These are phyloP conservation scores for Yarrowia sp. DNA, from an alignment of 805 yeast genomes.

Conservation along the genomic window DNA sequence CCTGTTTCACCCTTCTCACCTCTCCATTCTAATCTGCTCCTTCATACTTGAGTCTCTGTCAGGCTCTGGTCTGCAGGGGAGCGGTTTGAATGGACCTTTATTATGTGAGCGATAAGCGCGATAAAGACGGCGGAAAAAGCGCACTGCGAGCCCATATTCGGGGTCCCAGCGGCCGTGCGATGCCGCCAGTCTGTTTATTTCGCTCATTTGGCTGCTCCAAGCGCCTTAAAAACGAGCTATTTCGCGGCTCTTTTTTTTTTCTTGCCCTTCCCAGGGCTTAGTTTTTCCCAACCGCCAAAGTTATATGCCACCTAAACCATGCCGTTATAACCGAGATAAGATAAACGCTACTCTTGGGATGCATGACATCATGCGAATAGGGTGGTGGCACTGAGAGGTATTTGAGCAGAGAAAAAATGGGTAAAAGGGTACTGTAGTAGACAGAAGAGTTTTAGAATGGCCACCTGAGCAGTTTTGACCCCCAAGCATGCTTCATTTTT, in stretches of 20 bases:
- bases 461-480: too few species aligned
- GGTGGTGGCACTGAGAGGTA: too few species aligned
- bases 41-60: background rate
- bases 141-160: background rate
- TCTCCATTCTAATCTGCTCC: slow-evolving; percentile 26
- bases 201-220: too few species aligned
- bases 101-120: slow-evolving; percentile 2
- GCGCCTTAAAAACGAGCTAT: background rate
- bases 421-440: too few species aligned
- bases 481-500: too few species aligned
- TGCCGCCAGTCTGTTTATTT: background rate
- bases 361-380: slow-evolving; percentile 10
- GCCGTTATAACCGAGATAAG: slow-evolving; percentile 37
- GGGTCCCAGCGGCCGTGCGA: background rate
- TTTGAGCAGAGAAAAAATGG: too few species aligned
- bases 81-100: slow-evolving; percentile 3
- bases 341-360: slow-evolving; percentile 19
- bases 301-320: slow-evolving; percentile 32
- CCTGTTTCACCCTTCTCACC: slow-evolving; percentile 15
- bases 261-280: background rate
- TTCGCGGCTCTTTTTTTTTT: background rate
- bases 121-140: background rate
- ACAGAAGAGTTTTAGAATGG: too few species aligned
- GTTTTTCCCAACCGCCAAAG: background rate
- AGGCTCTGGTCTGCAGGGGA: slow-evolving; percentile 9